A percentile compares a stretch with the other conserved stretches of the same genome.
Conservation (phyloP, 1,139 yeast genomes). For the Eremothecium sinecaudum region DNA sequence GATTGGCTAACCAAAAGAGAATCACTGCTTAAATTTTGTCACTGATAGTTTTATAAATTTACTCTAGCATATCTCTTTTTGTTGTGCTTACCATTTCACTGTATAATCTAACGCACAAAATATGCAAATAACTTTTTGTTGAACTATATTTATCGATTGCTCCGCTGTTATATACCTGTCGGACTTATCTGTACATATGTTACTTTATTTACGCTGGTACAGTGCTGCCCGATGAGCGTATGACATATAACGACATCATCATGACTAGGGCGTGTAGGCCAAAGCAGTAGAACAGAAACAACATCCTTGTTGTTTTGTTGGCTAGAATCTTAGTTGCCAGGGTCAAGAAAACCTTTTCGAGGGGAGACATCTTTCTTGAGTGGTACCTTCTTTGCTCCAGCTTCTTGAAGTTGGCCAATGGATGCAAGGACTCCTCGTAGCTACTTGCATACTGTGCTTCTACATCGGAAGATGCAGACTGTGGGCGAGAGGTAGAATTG, state of each 20-base stretch:
- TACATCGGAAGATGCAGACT: constrained; percentile 31
- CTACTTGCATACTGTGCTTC: constrained; percentile 52
- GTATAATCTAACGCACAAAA: constrained; percentile 12
- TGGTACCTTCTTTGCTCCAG: constrained; percentile 65
- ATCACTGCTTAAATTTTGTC: constrained; percentile 38
- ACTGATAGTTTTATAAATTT: constrained; percentile 3
- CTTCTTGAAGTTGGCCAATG: constrained; percentile 73
- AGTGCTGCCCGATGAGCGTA: constrained; percentile 38
- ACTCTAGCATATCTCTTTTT: constrained; percentile 8
- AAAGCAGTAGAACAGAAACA: constrained; percentile 64
- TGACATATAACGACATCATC: constrained; percentile 51
- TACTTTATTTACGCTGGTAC: too few relatives aligned
- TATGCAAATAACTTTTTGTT: constrained; percentile 2
- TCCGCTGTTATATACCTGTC: constrained; percentile 35
- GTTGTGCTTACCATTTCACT: constrained; percentile 7
- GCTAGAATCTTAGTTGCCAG: constrained; percentile 68
- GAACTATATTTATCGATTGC: constrained; percentile 5
- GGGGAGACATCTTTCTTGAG: constrained; percentile 59
- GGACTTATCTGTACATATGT: too few relatives aligned
- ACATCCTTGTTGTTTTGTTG: constrained; percentile 60
- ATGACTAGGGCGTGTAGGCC: constrained; percentile 69
- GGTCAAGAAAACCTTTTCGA: constrained; percentile 69
- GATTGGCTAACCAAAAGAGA: constrained; percentile 78
- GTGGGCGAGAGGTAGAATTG: constrained; percentile 8
- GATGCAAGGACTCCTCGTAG: constrained; percentile 75